phyloP scores from a whole-genome alignment of 164 flowering plant genomes.

The Vitis cinerea region DNA sequence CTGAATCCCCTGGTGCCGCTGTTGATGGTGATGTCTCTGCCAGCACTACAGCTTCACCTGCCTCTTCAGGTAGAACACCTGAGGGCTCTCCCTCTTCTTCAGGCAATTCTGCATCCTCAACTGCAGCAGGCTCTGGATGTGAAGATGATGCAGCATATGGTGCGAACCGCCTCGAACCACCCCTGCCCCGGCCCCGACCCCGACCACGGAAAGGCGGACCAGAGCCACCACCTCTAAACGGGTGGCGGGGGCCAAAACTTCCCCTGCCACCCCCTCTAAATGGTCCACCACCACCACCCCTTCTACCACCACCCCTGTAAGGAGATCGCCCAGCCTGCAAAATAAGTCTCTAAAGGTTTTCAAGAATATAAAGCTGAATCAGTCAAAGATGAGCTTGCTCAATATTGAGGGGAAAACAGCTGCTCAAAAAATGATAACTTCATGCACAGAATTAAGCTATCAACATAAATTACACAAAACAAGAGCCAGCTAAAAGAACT shows the following conservation, averaged over 20 bases:
- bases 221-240: background rate
- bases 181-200: conserved; percentile 16
- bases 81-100: background rate
- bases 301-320: conserved; percentile 23
- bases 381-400: background rate
- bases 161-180: conserved; percentile 6
- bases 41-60: conserved; percentile 2
- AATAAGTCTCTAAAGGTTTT: conserved; percentile 9
- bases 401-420: background rate
- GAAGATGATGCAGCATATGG: conserved; percentile 16
- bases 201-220: conserved; percentile 8
- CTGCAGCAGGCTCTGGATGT: conserved; percentile 10
- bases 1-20: background rate
- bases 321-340: conserved; percentile 14
- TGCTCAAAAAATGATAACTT: background rate
- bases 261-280: conserved; percentile 25
- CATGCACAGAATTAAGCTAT: too few species aligned
- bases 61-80: conserved; percentile 5
- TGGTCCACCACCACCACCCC: conserved; percentile 20
- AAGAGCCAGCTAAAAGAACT: too few species aligned
- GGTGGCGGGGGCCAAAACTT: conserved; percentile 3
- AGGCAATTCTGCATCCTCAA: conserved; percentile 5
- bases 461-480: too few species aligned
- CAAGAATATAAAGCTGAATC: conserved; percentile 1
- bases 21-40: conserved; percentile 3